These are phyloP conservation scores for Chlamydomonas schloesseri DNA, from an alignment of 139 green algal genomes.

Conservation along the genomic window DNA sequence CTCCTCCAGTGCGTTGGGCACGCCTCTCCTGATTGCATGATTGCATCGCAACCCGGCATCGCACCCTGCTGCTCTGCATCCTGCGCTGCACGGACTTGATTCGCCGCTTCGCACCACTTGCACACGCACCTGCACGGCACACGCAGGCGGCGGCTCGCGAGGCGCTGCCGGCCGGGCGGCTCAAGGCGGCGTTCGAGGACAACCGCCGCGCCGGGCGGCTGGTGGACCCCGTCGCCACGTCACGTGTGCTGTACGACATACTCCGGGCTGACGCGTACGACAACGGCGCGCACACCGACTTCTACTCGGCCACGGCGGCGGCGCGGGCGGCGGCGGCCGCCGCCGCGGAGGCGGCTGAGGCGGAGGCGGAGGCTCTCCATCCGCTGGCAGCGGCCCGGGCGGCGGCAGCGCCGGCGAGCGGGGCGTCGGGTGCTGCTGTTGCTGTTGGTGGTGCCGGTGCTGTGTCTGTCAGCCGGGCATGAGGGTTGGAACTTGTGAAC, in stretches of 20 bases:
- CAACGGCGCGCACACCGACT: slow-evolving; percentile 20
- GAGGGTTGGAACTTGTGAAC: no score
- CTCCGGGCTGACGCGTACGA: background rate
- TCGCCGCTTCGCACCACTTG: background rate
- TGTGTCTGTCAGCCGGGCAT: no score
- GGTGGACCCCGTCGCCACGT: slow-evolving; percentile 12
- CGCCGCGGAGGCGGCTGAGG: background rate
- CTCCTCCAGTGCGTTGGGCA: no score
- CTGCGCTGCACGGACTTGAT: background rate
- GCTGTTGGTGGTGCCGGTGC: no score
- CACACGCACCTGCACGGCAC: no score
- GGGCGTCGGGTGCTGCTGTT: no score
- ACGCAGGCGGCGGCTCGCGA: slow-evolving; percentile 8
- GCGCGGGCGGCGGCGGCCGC: no score
- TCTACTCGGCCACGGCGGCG: background rate
- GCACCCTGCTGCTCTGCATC: background rate
- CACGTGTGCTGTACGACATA: background rate
- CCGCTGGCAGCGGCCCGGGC: no score
- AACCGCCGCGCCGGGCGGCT: slow-evolving; percentile 7
- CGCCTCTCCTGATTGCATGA: no score
- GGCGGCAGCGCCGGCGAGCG: no score
- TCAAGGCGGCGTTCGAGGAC: slow-evolving; percentile 25
- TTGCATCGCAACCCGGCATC: no score
- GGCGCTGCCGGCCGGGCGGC: slow-evolving; percentile 9
- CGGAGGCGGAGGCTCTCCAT: background rate